Percentiles rank a stretch among this genome's conserved stretches.
phyloP scores from a whole-genome alignment of 495 filamentous ascomycete genomes.

The Tuber melanosporum region DNA sequence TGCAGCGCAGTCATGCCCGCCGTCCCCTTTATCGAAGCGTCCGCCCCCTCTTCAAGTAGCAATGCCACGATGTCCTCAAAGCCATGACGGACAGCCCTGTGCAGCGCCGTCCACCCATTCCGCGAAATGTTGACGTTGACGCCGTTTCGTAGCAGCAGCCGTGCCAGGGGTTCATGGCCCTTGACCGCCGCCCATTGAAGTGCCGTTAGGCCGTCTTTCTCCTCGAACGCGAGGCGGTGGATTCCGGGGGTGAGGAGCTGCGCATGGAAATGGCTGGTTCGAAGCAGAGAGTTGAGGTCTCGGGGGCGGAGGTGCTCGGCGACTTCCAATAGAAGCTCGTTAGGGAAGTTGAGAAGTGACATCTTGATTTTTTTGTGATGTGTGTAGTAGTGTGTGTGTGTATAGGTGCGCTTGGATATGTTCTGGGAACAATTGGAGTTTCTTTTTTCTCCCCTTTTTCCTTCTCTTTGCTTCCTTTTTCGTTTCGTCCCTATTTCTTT shows the following conservation, averaged over 20 bases:
- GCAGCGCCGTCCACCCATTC: not conserved
- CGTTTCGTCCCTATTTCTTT: not conserved
- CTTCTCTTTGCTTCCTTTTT: not conserved
- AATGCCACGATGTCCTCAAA: not conserved
- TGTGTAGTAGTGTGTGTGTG: not conserved
- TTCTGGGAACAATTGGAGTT: not conserved
- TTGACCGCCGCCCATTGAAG: not conserved
- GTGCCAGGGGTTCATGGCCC: not conserved
- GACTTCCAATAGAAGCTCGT: not conserved
- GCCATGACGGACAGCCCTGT: not conserved
- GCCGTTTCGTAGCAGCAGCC: not conserved
- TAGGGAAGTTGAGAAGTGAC: not conserved
- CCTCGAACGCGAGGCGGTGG: not conserved
- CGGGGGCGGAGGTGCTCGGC: not conserved
- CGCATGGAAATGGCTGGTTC: not conserved
- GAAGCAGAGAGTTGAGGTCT: not conserved
- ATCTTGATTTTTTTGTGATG: not conserved
- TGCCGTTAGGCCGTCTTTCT: not conserved
- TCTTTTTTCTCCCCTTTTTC: not conserved
- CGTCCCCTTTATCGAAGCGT: not conserved
- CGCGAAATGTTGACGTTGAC: not conserved
- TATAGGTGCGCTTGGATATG: not conserved
- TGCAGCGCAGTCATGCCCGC: constrained; percentile 9
- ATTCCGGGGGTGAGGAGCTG: not conserved
- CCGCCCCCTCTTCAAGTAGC: not conserved